phyloP scores from a whole-genome alignment of 2,329 filamentous ascomycete species.

The Achaetomium macrosporum region DNA sequence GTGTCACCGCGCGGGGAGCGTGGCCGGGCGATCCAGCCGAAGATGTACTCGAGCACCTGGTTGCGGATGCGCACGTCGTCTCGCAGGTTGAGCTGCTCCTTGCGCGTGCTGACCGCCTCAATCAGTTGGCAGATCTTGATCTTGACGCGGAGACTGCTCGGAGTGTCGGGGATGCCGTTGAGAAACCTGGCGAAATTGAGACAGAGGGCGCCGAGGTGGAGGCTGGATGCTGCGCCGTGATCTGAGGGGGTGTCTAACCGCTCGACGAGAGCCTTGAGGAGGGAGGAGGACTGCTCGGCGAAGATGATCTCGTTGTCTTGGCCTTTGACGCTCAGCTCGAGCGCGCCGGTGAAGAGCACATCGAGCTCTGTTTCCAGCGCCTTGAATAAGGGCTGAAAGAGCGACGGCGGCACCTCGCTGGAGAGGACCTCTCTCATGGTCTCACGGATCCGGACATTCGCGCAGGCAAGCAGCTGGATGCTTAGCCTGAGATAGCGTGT shows the following conservation, averaged over 20 bases:
- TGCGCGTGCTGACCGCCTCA: slow-evolving; percentile 59
- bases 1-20: slow-evolving; percentile 44
- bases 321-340: slow-evolving; percentile 45
- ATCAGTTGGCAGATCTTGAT: slow-evolving; percentile 64
- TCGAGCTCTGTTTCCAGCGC: slow-evolving; percentile 61
- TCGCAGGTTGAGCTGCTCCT: slow-evolving; percentile 61
- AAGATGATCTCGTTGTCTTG: slow-evolving; percentile 59
- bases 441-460: slow-evolving; percentile 59
- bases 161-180: slow-evolving; percentile 50
- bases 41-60: slow-evolving; percentile 61
- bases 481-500: slow-evolving; percentile 56
- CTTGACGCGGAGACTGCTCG: slow-evolving; percentile 55
- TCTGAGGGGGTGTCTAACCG: slow-evolving; percentile 58
- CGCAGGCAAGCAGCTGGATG: slow-evolving; percentile 59
- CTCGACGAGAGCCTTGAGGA: slow-evolving; percentile 59
- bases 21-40: slow-evolving; percentile 61
- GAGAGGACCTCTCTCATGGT: slow-evolving; percentile 62
- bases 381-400: slow-evolving; percentile 59
- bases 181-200: slow-evolving; percentile 63
- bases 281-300: slow-evolving; percentile 60
- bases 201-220: slow-evolving; percentile 58
- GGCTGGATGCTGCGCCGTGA: slow-evolving; percentile 53
- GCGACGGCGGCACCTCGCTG: slow-evolving; percentile 54
- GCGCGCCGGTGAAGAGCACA: slow-evolving; percentile 52
- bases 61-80: slow-evolving; percentile 65